Conservation (phyloP, 106 monocot genomes). For the Apostasia ramifera region DNA sequence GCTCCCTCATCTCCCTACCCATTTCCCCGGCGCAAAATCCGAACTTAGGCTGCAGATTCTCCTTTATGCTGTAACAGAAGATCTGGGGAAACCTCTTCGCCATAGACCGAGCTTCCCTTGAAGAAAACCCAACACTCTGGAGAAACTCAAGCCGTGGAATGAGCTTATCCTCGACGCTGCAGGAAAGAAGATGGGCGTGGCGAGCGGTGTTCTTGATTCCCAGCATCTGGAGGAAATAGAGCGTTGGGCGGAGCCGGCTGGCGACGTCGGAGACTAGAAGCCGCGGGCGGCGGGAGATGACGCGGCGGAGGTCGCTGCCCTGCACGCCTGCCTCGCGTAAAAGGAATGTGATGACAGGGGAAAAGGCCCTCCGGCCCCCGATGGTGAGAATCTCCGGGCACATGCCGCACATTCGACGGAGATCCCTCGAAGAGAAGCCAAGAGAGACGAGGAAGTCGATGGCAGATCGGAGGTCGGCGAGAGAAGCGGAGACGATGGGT, state of each 20-base stretch:
- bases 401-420: constrained; percentile 64
- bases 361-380: constrained; percentile 7
- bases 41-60: constrained; percentile 64
- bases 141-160: constrained; percentile 52
- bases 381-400: constrained; percentile 52
- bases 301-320: constrained; percentile 37
- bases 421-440: constrained; percentile 39
- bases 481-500: constrained; percentile 27
- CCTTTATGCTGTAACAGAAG: constrained; percentile 63
- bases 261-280: constrained; percentile 52
- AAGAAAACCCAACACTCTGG: constrained; percentile 17
- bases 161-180: constrained; percentile 63
- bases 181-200: constrained; percentile 52
- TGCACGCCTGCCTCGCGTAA: constrained; percentile 49
- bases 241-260: constrained; percentile 36
- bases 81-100: constrained; percentile 65
- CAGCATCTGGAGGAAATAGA: constrained; percentile 77
- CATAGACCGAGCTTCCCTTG: constrained; percentile 39
- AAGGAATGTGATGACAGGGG: constrained; percentile 47
- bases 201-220: constrained; percentile 27
- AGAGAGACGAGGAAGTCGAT: constrained; percentile 42
- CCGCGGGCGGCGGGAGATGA: constrained; percentile 43
- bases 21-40: constrained; percentile 46
- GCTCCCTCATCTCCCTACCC: constrained; percentile 55
- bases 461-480: constrained; percentile 36